These are phyloP conservation scores for Akanthomyces muscarius DNA, from an alignment of 2,329 filamentous ascomycete species.

Conservation along the genomic window DNA sequence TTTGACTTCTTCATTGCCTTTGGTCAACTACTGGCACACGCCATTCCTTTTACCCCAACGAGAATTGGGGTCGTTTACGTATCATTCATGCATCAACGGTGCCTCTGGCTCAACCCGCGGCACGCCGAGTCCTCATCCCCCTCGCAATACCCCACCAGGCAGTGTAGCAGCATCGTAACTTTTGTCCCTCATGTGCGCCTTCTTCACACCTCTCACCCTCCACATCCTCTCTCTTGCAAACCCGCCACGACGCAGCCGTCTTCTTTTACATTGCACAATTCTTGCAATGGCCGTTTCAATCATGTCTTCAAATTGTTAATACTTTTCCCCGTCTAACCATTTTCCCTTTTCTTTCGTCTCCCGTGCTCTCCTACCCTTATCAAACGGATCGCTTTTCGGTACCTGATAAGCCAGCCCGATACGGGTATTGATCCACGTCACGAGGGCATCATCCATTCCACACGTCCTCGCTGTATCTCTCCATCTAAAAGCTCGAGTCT, in stretches of 20 bases:
- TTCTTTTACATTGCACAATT: too few species aligned
- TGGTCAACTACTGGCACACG: background rate
- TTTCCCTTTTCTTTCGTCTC: background rate
- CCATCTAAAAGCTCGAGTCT: background rate
- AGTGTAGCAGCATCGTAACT: background rate
- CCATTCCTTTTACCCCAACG: slow-evolving; percentile 1
- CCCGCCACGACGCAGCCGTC: background rate
- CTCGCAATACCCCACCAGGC: background rate
- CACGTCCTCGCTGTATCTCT: background rate
- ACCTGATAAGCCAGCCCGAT: background rate
- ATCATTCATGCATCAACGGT: background rate
- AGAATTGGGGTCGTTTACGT: slow-evolving; percentile 10
- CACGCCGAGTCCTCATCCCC: background rate
- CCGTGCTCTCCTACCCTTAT: background rate
- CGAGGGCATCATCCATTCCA: slow-evolving; percentile 8
- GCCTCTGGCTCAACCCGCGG: background rate
- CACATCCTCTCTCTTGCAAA: background rate
- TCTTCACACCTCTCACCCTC: background rate
- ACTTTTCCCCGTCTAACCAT: background rate
- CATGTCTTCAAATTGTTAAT: slow-evolving; percentile 9
- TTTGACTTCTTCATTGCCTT: background rate
- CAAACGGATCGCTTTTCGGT: background rate
- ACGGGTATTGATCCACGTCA: slow-evolving; percentile 4
- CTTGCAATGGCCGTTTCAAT: slow-evolving; percentile 10
- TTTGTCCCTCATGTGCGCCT: background rate